Conservation (phyloP, 306 rosid genomes). For the Neltuma alba region DNA sequence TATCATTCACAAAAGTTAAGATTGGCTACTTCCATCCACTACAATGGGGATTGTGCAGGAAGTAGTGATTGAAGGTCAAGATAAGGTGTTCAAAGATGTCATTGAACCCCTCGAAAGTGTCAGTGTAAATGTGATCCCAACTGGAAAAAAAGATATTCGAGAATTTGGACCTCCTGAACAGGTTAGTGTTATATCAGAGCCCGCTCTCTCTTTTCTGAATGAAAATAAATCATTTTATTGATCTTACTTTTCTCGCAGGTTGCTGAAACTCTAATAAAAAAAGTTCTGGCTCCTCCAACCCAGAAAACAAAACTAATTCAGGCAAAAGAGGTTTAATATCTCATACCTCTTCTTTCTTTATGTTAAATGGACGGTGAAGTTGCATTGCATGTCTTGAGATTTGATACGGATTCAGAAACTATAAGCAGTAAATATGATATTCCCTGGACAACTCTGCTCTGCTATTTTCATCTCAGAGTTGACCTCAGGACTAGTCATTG, state of each 20-base stretch:
- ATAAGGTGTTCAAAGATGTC: slow-evolving; percentile 97
- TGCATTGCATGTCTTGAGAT: slow-evolving; percentile 6
- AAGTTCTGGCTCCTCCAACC: slow-evolving; percentile 82
- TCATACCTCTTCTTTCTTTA: neutral
- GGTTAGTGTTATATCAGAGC: slow-evolving; percentile 45
- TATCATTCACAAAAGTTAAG: slow-evolving; percentile 31
- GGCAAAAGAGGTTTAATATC: slow-evolving; percentile 76
- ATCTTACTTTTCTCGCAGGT: slow-evolving; percentile 52
- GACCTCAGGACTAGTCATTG: neutral
- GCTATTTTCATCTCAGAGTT: slow-evolving; percentile 15
- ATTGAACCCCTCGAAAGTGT: slow-evolving; percentile 91
- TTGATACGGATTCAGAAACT: slow-evolving; percentile 5
- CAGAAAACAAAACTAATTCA: slow-evolving; percentile 89
- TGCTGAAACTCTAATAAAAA: slow-evolving; percentile 78
- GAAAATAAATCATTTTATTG: neutral
- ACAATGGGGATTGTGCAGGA: slow-evolving; percentile 67
- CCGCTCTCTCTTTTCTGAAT: slow-evolving; percentile 15
- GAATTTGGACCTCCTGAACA: slow-evolving; percentile 84
- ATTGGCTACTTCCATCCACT: slow-evolving; percentile 30
- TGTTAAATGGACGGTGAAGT: neutral
- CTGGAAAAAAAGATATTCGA: slow-evolving; percentile 74
- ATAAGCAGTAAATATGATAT: neutral
- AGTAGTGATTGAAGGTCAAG: slow-evolving; percentile 85
- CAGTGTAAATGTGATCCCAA: slow-evolving; percentile 73
- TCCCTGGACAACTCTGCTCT: neutral